Base-by-base conservation (phyloP, 805 yeast genomes). In the Cyberlindnera xylosilytica region DNA sequence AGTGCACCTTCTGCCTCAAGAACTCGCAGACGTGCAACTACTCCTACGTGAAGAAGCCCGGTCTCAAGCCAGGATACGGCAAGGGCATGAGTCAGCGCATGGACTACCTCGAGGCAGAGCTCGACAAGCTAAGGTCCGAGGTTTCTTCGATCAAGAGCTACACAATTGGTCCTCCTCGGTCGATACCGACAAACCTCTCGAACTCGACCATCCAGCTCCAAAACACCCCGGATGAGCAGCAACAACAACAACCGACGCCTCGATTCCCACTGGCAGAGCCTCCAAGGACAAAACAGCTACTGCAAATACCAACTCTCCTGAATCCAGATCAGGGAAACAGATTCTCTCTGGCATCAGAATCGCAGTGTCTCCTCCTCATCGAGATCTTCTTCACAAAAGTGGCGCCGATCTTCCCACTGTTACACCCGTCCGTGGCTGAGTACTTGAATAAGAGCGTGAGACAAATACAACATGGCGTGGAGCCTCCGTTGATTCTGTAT, bases 51-150 rank as follows among this genome's bases (percentile, higher is more conserved):
- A 52, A 50, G 42, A 53, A 53, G 20, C 58, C 58, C 1, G 58
- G 58, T 1, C 41, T 53, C 16, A 53, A 53, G 20, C 50, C 52
- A 4, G 58, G 58, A 1, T 53, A 53, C 33, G 58, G 58, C 2
- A 53, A 50, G 28, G 47, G 46, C 4, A 48, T 53, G 51, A 49
- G 24, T 12, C 52, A 52, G 20, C 29, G 58, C 13, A 20, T 53
- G 27, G 58, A 53, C n/a, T 9, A 7, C 7, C 30, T 53, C 17
- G 58, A 53, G 32, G 27, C 24, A 7, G 51, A 51, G 27, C 27
- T 53, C n/a, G 22, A 22, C 2, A 20, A 18, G 16, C 38, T 53
- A 3, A 44, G 38, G 12, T 33, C 34, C 18, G 49, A 51, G 22
- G 36, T 44, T 7, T 6, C 22, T 4, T 10, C 20, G 10, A 31